Evolutionary conservation across 805 yeast genomes (phyloP), one percentile per base, ranked within the genome.

Genomic region (Candida ponderosae): DNA sequence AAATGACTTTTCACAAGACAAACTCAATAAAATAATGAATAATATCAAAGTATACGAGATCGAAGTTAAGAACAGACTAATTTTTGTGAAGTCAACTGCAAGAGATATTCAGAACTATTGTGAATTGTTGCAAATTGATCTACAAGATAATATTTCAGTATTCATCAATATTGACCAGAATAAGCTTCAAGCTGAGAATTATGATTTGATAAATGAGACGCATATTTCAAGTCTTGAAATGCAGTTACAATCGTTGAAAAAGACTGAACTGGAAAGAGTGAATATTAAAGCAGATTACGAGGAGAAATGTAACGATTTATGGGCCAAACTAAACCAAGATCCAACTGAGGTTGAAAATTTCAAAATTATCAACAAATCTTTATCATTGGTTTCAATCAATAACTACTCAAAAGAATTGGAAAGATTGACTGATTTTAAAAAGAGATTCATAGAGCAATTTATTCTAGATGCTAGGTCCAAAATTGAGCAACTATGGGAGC

Each of bases 371-470:
- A 75, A 81, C 44, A 57, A 62, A 15, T 63, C 69, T 6, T 56
- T 84, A 18, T 72, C 77, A 3, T 60, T 62, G 19, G 35, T 48
- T 1, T 66, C 76, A 2, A 44, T 85, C n/a, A 47, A 57, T 15
- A 72, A 71, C 18, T 74, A 79, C 41, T 68, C 73, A 36, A 43
- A 46, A 20, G 88, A 87, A 46, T 53, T 81, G 36, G 65, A 65
- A 15, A 67, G 83, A 38, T 64, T 89, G 20, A 68, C 72, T 33
- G 59, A 64, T 20, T 74, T 77, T 56, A 77, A 90, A 46, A 70
- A 76, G 21, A 69, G 74, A 39, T 72, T 73, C 45, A 74, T 89
- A 17, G 79, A 82, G 36, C 74, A 74, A 17, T 79, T 89, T 41
- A 81, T 89, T 11, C 51, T 62, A 6, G 82, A 76, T 33, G 66